These are phyloP conservation scores for Osmanthus fragrans DNA, from an alignment of 257 asterid species.

Conservation along the genomic window DNA sequence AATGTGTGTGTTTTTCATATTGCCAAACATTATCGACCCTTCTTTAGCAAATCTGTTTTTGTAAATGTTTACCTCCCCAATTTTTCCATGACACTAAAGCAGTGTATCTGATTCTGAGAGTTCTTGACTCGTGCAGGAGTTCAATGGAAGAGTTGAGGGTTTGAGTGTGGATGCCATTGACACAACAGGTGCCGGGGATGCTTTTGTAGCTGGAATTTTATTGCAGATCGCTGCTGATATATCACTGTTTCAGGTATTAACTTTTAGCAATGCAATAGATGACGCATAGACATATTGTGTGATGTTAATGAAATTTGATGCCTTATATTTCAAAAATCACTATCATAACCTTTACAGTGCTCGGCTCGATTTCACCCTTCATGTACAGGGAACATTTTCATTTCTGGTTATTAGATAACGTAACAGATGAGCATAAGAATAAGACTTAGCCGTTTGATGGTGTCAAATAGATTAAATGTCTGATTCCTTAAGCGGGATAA, in stretches of 20 bases:
- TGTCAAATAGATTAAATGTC: no score
- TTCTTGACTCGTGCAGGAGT: constrained; percentile 51
- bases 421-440: no score
- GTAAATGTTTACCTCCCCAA: no score
- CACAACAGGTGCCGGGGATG: constrained; percentile 98
- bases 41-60: no score
- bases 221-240: constrained; percentile 74
- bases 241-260: constrained; percentile 66
- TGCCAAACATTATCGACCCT: neutral
- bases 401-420: no score
- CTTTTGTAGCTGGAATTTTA: constrained; percentile 91
- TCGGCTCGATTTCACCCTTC: neutral
- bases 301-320: no score
- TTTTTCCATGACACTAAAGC: no score
- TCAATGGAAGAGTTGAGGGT: constrained; percentile 86
- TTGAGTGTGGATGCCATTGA: constrained; percentile 78
- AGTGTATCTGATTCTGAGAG: neutral
- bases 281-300: no score
- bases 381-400: neutral
- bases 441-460: no score
- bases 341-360: no score
- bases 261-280: neutral
- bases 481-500: no score
- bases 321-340: no score
- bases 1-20: neutral